These are phyloP conservation scores for Rhizopogon vulgaris DNA, from an alignment of 768 basidiomycete genomes.

Conservation along the genomic window DNA sequence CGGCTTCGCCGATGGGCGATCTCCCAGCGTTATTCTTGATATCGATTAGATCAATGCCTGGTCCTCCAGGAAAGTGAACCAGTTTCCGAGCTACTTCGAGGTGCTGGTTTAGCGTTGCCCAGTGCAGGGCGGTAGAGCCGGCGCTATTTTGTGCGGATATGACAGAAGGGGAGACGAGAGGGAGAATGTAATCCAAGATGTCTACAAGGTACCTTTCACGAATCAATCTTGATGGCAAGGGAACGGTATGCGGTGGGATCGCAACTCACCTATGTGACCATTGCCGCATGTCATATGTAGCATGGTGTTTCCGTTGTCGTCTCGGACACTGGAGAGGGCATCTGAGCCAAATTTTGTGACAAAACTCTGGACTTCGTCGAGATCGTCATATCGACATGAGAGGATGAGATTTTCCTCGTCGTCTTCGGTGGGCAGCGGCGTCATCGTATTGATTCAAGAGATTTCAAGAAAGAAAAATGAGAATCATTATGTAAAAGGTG, in stretches of 20 bases:
- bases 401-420: slow-evolving; percentile 73
- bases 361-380: slow-evolving; percentile 70
- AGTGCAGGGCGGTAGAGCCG: slow-evolving; percentile 83
- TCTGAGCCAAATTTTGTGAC: slow-evolving; percentile 49
- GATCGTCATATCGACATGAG: slow-evolving; percentile 82
- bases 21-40: slow-evolving; percentile 67
- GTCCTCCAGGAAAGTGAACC: slow-evolving; percentile 49
- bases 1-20: slow-evolving; percentile 78
- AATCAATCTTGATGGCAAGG: slow-evolving; percentile 25
- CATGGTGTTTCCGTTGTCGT: slow-evolving; percentile 73
- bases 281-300: slow-evolving; percentile 89
- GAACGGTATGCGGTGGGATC: slow-evolving; percentile 2
- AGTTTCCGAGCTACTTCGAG: slow-evolving; percentile 55
- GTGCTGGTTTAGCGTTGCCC: slow-evolving; percentile 85
- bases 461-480: not conserved
- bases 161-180: slow-evolving; percentile 46
- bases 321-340: slow-evolving; percentile 45
- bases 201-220: slow-evolving; percentile 53
- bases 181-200: slow-evolving; percentile 67
- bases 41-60: slow-evolving; percentile 66
- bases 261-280: slow-evolving; percentile 71
- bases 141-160: slow-evolving; percentile 60
- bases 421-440: slow-evolving; percentile 35
- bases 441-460: not conserved
- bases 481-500: not conserved